A percentile compares a stretch with the other conserved stretches of the same genome.
Conservation (phyloP, 129 eudicot genomes). For the Flaveria brownii region DNA sequence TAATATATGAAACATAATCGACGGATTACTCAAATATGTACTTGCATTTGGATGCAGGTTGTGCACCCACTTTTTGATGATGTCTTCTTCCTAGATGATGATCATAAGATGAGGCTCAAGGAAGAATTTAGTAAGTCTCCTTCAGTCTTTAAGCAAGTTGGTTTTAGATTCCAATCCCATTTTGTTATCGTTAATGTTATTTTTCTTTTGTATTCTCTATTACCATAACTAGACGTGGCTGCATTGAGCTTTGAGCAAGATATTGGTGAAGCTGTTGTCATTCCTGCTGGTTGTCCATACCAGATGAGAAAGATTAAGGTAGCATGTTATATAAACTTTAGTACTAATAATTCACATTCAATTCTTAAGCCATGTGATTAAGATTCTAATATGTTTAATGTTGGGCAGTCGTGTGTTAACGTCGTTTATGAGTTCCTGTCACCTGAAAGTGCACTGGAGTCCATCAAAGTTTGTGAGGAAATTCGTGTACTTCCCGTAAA, state of each 20-base stretch:
- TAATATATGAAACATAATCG: background rate
- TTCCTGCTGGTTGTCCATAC: constrained; percentile 96
- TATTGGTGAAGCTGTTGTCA: constrained; percentile 72
- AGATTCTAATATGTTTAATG: constrained; percentile 7
- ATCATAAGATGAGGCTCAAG: constrained; percentile 70
- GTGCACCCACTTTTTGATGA: constrained; percentile 80
- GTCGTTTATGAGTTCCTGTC: constrained; percentile 72
- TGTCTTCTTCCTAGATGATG: constrained; percentile 52
- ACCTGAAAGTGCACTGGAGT: constrained; percentile 77
- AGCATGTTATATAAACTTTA: background rate
- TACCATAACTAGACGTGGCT: constrained; percentile 53
- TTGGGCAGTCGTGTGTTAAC: constrained; percentile 69
- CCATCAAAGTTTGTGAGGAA: constrained; percentile 64
- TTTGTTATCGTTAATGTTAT: background rate
- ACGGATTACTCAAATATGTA: background rate
- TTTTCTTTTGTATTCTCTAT: background rate
- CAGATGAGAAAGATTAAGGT: constrained; percentile 74
- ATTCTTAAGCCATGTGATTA: constrained; percentile 1
- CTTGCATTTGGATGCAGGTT: constrained; percentile 42
- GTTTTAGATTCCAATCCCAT: background rate
- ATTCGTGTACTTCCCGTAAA: constrained; percentile 64
- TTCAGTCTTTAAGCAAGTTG: background rate
- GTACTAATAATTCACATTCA: background rate
- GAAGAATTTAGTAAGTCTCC: constrained; percentile 66
- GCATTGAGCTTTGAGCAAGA: constrained; percentile 81